Base-by-base conservation (phyloP, 192 early-diverging fungal genomes). In the Dispira simplex region DNA sequence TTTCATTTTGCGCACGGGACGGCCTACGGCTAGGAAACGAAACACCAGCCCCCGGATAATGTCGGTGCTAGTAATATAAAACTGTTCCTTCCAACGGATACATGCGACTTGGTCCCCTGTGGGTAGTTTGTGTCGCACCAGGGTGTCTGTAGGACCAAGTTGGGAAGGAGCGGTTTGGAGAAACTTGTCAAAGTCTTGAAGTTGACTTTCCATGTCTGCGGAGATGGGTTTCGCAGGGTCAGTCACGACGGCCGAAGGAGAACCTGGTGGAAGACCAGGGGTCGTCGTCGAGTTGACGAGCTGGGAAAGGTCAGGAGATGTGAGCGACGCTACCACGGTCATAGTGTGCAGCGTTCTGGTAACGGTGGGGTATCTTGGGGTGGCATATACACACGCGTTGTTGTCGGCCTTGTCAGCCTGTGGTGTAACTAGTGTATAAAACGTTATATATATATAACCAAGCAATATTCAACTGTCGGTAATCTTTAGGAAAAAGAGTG, bases 21-120 rank as follows among this genome's bases (percentile, higher is more conserved):
- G 79, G 46, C 86, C 85, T 73, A 96, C 89, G 46, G 82, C 87
- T 63, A 93, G 84, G 68, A 98, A 97, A 25, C 96, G 89, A 68
- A 89, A 93, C 46, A 88, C 82, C 1, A 98, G 81, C 0, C 86
- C 84, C 27, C 91, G 79, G 28, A 97, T 90, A 67, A 98, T 97
- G 71, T 98, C 96, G 2, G 94, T 97, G 14, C 93, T 92, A 1
- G 96, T 97, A 47, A 98, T 93, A 73, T 94, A 86, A 67, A 90
- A 97, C 23, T 87, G 82, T 66, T 89, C 81, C 71, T 95, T 92
- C 91, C 91, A 96, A 25, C 90, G 75, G 14, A 97, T 85, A 74
- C 96, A 98, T 3, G 93, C 90, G 64, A 98, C 81, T 54, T 70
- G 74, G 71, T 98, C 94, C 60, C 90, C 91, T 63, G 88, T 90